Evolutionary conservation across 2,329 filamentous ascomycete genomes (phyloP), one percentile per base, ranked within the genome.

Genomic region (Elsinoe ampelina): DNA sequence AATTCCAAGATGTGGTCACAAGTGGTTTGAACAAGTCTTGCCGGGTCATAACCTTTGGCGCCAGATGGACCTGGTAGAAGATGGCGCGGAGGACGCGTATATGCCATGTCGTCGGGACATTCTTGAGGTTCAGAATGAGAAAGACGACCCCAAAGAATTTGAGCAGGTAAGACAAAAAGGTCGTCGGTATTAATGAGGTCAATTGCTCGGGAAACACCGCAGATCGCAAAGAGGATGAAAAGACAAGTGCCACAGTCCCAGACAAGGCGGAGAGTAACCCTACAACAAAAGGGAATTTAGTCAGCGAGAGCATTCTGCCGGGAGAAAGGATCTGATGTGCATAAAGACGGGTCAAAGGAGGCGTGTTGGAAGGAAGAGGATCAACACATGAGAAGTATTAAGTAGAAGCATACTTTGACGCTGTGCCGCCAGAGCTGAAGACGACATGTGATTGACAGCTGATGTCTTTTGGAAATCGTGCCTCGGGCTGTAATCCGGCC

Each of bases 11-110:
- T 38, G 77, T 75, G 13, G 84, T 82, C 58, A 87, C 82, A 54
- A 86, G 73, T 48, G 87, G 84, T 50, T 83, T 80, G 74, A 92
- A 93, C 62, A 93, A 80, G 39, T 85, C 81, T 59, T 82, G 77
- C 1, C 83, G 80, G 45, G 67, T 67, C 19, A 75, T 70, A 1
- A 67, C 65, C 1, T 69, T 72, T 0, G 71, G 71, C 55, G 73
- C 70, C 55, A 76, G 59, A 63, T 75, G 75, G 41, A 77, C 63
- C 7, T 78, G 75, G 64, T 76, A 76, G 52, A 74, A 60, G 52
- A 77, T 68, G 55, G 72, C 70, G 56, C 70, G 69, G 60, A 76
- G 71, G 59, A 78, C 71, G 57, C 76, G 74, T 55, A 56, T 56
- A 19, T 56, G 54, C 54, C 54, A 56, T 38, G 54, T 47, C 6